phyloP scores from a whole-genome alignment of 805 yeast species.

The Candida nonsorbophila region DNA sequence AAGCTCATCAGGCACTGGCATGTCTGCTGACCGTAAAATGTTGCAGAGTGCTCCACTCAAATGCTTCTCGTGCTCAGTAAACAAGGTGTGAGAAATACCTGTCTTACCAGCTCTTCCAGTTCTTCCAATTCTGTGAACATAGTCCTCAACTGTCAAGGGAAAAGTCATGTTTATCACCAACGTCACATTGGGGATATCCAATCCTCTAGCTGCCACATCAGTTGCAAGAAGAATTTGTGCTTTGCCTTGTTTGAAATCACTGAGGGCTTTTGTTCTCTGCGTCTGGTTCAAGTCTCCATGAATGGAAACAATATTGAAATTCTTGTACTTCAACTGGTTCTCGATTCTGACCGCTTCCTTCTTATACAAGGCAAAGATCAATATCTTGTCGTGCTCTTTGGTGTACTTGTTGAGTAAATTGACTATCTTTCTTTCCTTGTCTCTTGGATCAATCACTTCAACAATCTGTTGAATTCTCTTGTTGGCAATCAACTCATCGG shows the following conservation, averaged over 20 bases:
- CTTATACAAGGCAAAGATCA: conserved; percentile 91
- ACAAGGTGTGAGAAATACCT: conserved; percentile 91
- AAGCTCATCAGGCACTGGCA: conserved; percentile 91
- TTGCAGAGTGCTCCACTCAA: conserved; percentile 91
- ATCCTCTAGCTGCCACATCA: conserved; percentile 97
- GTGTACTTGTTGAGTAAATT: conserved; percentile 69
- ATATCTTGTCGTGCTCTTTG: conserved; percentile 69
- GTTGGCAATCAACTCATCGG: conserved; percentile 88
- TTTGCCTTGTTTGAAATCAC: conserved; percentile 76
- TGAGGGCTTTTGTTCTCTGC: conserved; percentile 85
- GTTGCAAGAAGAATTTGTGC: conserved; percentile 83
- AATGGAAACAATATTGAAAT: conserved; percentile 82
- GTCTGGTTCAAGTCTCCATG: conserved; percentile 94
- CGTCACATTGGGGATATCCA: conserved; percentile 96
- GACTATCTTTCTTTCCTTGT: conserved; percentile 72
- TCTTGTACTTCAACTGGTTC: conserved; percentile 62
- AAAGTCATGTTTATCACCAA: conserved; percentile 91
- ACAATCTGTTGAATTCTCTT: conserved; percentile 90
- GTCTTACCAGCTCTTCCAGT: conserved; percentile 97
- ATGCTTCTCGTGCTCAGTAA: conserved; percentile 96
- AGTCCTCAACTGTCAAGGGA: conserved; percentile 95
- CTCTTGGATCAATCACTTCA: conserved; percentile 75
- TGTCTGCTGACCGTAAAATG: conserved; percentile 89
- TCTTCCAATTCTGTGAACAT: conserved; percentile 96
- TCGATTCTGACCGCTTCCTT: conserved; percentile 95